phyloP scores from a whole-genome alignment of 495 filamentous ascomycete genomes.

The Xylaria venustula region DNA sequence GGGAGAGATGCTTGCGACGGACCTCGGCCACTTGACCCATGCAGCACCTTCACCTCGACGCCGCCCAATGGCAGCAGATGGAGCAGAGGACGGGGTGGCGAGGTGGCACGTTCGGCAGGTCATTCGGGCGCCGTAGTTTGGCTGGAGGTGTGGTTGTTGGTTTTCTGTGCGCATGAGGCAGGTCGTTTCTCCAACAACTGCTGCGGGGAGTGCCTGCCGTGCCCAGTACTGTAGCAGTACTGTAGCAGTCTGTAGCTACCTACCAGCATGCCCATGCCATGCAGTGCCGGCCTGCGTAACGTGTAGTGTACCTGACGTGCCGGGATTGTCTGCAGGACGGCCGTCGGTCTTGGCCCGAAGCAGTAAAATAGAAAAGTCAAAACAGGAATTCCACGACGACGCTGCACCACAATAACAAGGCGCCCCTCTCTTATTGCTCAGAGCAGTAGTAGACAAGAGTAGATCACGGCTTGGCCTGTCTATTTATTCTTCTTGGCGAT shows the following conservation, averaged over 20 bases:
- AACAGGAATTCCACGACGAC: neutral
- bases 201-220: conserved; percentile 13
- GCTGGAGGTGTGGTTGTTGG: neutral
- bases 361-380: too few species aligned
- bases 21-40: neutral
- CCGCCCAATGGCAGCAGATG: neutral
- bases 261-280: too few species aligned
- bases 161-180: conserved; percentile 4
- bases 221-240: too few species aligned
- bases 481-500: too few species aligned
- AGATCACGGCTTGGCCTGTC: too few species aligned
- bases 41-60: neutral
- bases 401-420: too few species aligned
- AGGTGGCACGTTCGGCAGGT: conserved; percentile 3
- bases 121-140: conserved; percentile 4
- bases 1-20: neutral
- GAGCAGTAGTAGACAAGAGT: too few species aligned
- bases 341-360: too few species aligned
- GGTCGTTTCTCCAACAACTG: conserved; percentile 6
- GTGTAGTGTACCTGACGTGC: conserved; percentile 1
- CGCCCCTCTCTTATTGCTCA: too few species aligned
- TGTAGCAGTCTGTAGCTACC: neutral
- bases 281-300: neutral
- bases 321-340: too few species aligned
- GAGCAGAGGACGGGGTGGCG: neutral